Conservation (phyloP, 441 rosid species). For the Cnidoscolus chayamansa region DNA sequence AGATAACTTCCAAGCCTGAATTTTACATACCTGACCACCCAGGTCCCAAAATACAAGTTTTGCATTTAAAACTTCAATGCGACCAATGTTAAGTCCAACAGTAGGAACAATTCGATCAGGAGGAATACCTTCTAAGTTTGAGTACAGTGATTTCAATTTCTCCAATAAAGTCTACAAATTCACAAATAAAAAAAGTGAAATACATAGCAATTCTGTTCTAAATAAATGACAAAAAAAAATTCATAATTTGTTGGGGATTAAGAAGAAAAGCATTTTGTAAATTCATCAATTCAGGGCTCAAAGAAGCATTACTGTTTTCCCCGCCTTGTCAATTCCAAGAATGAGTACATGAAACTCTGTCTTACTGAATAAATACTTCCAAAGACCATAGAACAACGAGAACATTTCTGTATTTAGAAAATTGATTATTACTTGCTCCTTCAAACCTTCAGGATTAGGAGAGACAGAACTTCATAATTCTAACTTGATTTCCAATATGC, state of each 20-base stretch:
- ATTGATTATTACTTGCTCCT: constrained; percentile 20
- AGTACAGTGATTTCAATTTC: constrained; percentile 81
- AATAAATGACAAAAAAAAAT: constrained; percentile 4
- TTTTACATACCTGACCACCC: constrained; percentile 80
- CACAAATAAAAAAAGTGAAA: constrained; percentile 15
- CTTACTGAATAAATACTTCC: constrained; percentile 78
- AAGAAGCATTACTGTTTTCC: constrained; percentile 68
- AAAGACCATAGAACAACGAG: constrained; percentile 91
- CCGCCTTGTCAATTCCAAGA: constrained; percentile 96
- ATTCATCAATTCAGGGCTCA: neutral
- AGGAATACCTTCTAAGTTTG: constrained; percentile 82
- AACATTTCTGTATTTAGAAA: constrained; percentile 58
- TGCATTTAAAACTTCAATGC: constrained; percentile 70
- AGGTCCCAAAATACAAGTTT: constrained; percentile 96
- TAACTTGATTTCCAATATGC: constrained; percentile 13
- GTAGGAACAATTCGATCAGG: constrained; percentile 97
- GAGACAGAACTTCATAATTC: constrained; percentile 16
- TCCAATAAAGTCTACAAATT: constrained; percentile 72
- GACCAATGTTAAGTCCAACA: constrained; percentile 92
- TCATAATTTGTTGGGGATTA: neutral
- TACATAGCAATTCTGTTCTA: neutral
- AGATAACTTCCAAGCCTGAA: neutral
- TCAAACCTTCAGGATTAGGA: constrained; percentile 23
- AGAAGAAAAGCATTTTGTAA: neutral
- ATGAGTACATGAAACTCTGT: constrained; percentile 91